Base-by-base conservation (phyloP, 2,329 filamentous ascomycete species). In the Orbilia oligospora region DNA sequence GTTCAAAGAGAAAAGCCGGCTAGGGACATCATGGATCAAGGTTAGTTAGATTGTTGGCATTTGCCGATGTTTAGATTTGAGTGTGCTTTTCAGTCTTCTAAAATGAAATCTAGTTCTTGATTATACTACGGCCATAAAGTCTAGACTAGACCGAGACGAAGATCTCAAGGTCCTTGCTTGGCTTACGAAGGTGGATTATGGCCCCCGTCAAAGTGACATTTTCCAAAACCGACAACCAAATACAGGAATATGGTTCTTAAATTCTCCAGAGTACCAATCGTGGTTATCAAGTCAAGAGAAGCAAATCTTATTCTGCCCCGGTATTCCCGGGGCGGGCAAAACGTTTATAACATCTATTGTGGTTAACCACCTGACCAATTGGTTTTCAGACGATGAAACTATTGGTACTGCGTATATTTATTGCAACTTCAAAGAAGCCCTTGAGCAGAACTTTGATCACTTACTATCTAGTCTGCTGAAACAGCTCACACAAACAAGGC, bases 351-450 rank as follows among this genome's bases (percentile, higher is more conserved):
- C 58, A 10, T 36, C 67, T 3, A 53, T 53, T 10, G 44, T 63
- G 4, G 24, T 71, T n/a, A 44, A 71, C 30, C 41, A 71, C 20
- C 20, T 71, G 0, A 16, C 16, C 3, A 69, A 33, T 0, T 27
- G n/a, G 18, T 22, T 24, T 22, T 14, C 30, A 2, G 53, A n/a
- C 0, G 68, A 16, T 1, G 1, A 22, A 33, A 46, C 18, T 3
- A 22, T 46, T 3, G 33, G 46, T 14, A 3, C 56, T 16, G 85
- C 84, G 0, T 88, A 86, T 30, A 20, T 88, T 0, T 89, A 87
- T 67, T 87, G 84, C 81, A 85, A 86, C 69, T 87, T 85, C 76
- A 82, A 81, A 14, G 82, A 81, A 2, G 80, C 84, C 8, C 68
- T 84, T 0, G 83, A 87, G n/a, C 86, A 88, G 53, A 84, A 69